Evolutionary conservation across 352 stramenopile species (phyloP).

Genomic region (Phytophthora nicotianae): DNA sequence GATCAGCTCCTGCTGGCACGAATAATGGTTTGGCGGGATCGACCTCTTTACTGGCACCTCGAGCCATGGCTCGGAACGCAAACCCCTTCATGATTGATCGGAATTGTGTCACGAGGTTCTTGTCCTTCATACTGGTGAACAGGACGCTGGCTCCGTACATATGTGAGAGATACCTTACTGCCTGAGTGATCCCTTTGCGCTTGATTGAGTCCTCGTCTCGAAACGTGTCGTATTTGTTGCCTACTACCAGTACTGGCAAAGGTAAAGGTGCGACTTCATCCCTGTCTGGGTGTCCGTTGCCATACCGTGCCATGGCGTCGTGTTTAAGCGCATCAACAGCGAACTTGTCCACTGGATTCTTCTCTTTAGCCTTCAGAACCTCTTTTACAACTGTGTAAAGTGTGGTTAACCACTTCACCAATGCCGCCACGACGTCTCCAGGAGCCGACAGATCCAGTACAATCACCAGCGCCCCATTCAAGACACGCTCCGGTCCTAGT

Average conservation of each 20-base stretch:
- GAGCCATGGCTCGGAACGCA: slow-evolving; percentile 57
- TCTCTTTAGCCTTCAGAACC: slow-evolving; percentile 66
- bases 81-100: slow-evolving; percentile 67
- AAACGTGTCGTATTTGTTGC: slow-evolving; percentile 92
- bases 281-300: slow-evolving; percentile 68
- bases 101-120: slow-evolving; percentile 73
- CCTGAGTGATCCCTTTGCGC: slow-evolving; percentile 84
- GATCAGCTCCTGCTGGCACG: slow-evolving; percentile 68
- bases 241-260: slow-evolving; percentile 84
- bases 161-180: slow-evolving; percentile 87
- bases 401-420: slow-evolving; percentile 81
- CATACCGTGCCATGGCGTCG: slow-evolving; percentile 60
- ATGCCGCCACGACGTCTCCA: slow-evolving; percentile 74
- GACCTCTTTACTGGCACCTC: slow-evolving; percentile 64
- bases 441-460: slow-evolving; percentile 85
- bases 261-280: slow-evolving; percentile 75
- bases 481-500: slow-evolving; percentile 73
- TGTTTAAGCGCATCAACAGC: slow-evolving; percentile 55
- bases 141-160: slow-evolving; percentile 87
- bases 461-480: slow-evolving; percentile 79
- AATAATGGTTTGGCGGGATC: slow-evolving; percentile 71
- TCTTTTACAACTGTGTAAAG: slow-evolving; percentile 63
- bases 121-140: slow-evolving; percentile 90
- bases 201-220: slow-evolving; percentile 86
- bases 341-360: slow-evolving; percentile 67